These are phyloP conservation scores for Diaporthe sp. DNA, from an alignment of 2,329 filamentous ascomycete genomes.

Conservation along the genomic window DNA sequence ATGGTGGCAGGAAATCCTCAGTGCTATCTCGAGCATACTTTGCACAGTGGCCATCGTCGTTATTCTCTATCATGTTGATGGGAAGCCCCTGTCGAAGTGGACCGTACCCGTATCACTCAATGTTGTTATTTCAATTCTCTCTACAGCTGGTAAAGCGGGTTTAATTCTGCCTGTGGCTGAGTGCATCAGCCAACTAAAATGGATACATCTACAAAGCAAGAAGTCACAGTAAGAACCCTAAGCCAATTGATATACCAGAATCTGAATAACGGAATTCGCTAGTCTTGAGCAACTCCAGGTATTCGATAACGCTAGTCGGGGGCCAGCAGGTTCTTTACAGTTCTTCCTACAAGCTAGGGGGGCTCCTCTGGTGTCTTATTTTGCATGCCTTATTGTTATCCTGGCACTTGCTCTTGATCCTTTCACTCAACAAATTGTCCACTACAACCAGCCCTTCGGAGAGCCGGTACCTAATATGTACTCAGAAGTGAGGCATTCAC, in stretches of 20 bases:
- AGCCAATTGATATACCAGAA: background rate
- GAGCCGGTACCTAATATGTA: background rate
- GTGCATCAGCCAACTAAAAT: background rate
- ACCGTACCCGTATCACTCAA: background rate
- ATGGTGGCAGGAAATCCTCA: conserved; percentile 1
- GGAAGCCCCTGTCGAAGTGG: background rate
- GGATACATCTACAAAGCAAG: background rate
- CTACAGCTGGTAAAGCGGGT: background rate
- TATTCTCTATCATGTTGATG: background rate
- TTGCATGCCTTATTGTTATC: background rate
- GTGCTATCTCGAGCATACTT: background rate
- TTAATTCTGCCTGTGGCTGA: background rate
- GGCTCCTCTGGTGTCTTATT: background rate
- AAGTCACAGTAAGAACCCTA: background rate
- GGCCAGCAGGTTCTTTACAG: background rate
- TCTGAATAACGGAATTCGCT: background rate
- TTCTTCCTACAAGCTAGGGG: background rate
- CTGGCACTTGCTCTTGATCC: background rate
- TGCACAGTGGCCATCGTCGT: background rate
- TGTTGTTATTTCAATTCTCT: background rate
- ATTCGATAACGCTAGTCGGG: background rate
- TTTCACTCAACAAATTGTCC: background rate
- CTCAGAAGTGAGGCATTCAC: background rate
- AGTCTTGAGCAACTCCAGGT: background rate
- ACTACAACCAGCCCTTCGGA: background rate